Evolutionary conservation across 2,329 filamentous ascomycete genomes (phyloP), one percentile per base, ranked within the genome.

Genomic region (Nemania sp.): DNA sequence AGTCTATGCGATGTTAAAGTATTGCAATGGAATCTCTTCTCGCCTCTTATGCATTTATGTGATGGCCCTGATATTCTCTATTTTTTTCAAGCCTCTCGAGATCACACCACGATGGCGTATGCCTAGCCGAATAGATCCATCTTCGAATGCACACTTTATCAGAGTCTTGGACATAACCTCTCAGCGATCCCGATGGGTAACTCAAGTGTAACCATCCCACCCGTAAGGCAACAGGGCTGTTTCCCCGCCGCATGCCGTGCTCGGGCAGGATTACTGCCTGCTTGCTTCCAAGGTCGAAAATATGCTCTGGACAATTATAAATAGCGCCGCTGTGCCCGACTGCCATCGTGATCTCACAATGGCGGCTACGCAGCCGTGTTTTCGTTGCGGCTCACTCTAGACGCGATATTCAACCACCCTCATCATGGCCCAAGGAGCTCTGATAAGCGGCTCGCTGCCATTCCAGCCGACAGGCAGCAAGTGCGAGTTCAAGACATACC

Each of bases 401-500:
- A 21, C 39, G 48, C 5, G 35, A 47, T n/a, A 29, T 21, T 17
- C 43, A n/a, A 18, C 32, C 53, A 29, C 25, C 40, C 37, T 49
- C 46, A 53, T 37, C 32, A 62, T 60, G 60, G 17, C 21, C 2
- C 43, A 52, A 12, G 40, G 12, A 25, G 35, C 20, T 40, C 34
- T 50, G 21, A 2, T 40, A 13, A 55, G 40, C 29, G 39, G 51
- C 43, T 18, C 57, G 10, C 2, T 6, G 21, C 25, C 57, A n/a
- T 15, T 46, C 6, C 25, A 25, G 10, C n/a, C 46, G 2, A 9
- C 47, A 7, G 70, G 70, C n/a, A 60, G 59, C 37, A 67, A 58
- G 32, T 71, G 68, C 37, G 65, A 69, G 12, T 67, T 71, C 62
- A 72, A 67, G 39, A 62, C 71, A 29, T 73, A 73, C 52, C 63